Evolutionary conservation across 2,329 filamentous ascomycete genomes (phyloP).

Genomic region (Hypomyces rosellus): DNA sequence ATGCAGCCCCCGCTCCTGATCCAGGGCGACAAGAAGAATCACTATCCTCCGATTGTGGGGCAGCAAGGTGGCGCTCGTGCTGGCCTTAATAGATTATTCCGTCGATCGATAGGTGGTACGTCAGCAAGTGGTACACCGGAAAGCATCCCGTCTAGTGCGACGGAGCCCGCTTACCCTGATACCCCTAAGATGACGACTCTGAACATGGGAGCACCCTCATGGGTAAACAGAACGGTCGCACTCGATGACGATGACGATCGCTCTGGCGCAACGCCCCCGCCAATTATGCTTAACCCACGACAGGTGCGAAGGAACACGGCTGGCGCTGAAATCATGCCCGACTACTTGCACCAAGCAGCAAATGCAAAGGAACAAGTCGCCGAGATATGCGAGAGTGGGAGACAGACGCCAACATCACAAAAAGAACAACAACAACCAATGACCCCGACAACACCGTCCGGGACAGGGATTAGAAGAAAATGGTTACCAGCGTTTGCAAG

Average conservation of each 20-base stretch:
- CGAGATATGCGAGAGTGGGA: slow-evolving; percentile 1
- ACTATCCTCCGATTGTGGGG: slow-evolving; percentile 46
- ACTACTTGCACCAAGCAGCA: slow-evolving; percentile 12
- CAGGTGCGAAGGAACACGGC: slow-evolving; percentile 23
- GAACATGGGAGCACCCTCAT: slow-evolving; percentile 35
- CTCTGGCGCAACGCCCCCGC: slow-evolving; percentile 48
- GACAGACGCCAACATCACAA: slow-evolving; percentile 1
- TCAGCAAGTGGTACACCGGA: slow-evolving; percentile 13
- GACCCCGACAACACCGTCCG: slow-evolving; percentile 12
- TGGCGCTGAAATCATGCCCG: slow-evolving; percentile 16
- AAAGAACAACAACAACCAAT: background rate
- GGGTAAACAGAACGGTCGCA: slow-evolving; percentile 28
- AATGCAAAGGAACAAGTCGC: slow-evolving; percentile 9
- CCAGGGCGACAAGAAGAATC: slow-evolving; percentile 30
- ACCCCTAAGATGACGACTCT: slow-evolving; percentile 15
- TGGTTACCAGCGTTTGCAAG: slow-evolving; percentile 31
- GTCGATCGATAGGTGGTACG: slow-evolving; percentile 40
- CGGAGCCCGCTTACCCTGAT: slow-evolving; percentile 13
- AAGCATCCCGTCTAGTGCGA: slow-evolving; percentile 6
- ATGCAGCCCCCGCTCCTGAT: slow-evolving; percentile 13
- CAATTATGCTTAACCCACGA: slow-evolving; percentile 44
- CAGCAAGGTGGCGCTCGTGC: slow-evolving; percentile 35
- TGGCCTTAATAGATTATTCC: slow-evolving; percentile 45
- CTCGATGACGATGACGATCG: slow-evolving; percentile 41
- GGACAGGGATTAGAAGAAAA: slow-evolving; percentile 27